Conservation (phyloP, 805 yeast genomes). For the Zygosaccharomyces kombuchaensis region DNA sequence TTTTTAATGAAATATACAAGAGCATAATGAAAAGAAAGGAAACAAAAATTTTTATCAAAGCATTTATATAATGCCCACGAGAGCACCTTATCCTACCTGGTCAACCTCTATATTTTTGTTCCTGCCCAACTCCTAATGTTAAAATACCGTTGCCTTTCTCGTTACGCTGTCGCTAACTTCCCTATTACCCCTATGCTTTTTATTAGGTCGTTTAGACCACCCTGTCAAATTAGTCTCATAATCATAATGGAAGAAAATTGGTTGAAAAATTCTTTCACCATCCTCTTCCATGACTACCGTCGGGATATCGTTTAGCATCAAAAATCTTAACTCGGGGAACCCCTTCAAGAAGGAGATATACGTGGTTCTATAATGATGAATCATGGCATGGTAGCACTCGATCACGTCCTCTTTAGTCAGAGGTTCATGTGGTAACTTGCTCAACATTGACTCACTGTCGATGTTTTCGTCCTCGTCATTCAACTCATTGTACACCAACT, state of each 20-base stretch:
- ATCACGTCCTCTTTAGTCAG: conserved; percentile 34
- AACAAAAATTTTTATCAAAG: neutral
- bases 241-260: conserved; percentile 36
- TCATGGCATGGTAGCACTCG: conserved; percentile 35
- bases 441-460: conserved; percentile 9
- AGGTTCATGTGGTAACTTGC: conserved; percentile 29
- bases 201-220: conserved; percentile 23
- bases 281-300: conserved; percentile 31
- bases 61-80: neutral
- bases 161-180: conserved; percentile 18
- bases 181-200: conserved; percentile 11
- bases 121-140: neutral
- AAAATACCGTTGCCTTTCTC: conserved; percentile 22
- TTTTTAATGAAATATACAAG: conserved; percentile 11
- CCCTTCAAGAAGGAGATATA: conserved; percentile 34
- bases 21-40: neutral
- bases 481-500: conserved; percentile 18
- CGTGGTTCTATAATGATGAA: conserved; percentile 37
- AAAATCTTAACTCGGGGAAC: conserved; percentile 35
- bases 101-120: neutral
- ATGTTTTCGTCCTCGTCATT: conserved; percentile 11
- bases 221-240: conserved; percentile 33
- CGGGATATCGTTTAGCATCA: conserved; percentile 40
- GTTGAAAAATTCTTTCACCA: conserved; percentile 32
- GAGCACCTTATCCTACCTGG: neutral